Percentiles rank a stretch among this genome's conserved stretches.
Conservation (phyloP, 352 stramenopile species). For the Phytophthora multivora region DNA sequence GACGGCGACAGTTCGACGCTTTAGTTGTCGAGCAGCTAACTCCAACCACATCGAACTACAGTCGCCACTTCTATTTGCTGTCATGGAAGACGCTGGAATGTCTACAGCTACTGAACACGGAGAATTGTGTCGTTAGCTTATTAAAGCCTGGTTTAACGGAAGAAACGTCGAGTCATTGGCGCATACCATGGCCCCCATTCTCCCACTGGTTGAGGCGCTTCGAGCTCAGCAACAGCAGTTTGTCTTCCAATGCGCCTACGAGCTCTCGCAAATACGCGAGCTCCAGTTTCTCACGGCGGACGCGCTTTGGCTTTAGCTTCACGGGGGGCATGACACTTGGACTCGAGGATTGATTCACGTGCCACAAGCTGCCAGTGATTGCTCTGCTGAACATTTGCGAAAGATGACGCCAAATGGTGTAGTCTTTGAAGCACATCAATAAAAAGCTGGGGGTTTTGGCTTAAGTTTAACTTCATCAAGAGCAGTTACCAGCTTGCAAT, state of each 20-base stretch:
- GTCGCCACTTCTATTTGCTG: no score
- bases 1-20: not conserved
- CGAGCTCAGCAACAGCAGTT: not conserved
- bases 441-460: no score
- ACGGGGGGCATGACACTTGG: not conserved
- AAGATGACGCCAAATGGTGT: not conserved
- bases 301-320: conserved; percentile 32
- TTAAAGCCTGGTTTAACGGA: no score
- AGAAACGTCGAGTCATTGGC: no score
- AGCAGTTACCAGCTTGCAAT: no score
- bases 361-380: not conserved
- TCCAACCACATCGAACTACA: not conserved
- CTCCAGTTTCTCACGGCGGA: conserved; percentile 36
- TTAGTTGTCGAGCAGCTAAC: not conserved
- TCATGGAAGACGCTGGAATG: no score
- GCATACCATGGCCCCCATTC: no score
- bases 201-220: no score
- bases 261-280: conserved; percentile 36
- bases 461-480: no score
- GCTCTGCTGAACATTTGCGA: not conserved
- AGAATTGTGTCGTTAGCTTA: no score
- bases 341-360: not conserved
- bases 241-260: conserved; percentile 22
- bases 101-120: no score
- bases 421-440: not conserved